phyloP scores from a whole-genome alignment of 257 asterid species.

The Nicotiana otophora region DNA sequence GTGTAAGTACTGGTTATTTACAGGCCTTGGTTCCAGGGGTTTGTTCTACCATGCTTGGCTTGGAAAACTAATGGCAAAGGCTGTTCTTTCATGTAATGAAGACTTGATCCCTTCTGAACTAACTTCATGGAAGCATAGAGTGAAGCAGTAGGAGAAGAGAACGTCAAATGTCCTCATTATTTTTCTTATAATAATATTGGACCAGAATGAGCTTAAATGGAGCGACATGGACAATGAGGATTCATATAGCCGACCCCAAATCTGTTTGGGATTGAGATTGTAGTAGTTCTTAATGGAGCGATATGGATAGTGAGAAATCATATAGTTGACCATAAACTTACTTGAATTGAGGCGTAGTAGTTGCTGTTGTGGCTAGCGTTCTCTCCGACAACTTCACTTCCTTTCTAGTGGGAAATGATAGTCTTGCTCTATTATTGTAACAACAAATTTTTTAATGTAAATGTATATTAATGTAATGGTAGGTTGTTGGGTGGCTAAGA shows the following conservation, averaged over 20 bases:
- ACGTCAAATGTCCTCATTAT: background rate
- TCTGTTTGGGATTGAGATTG: background rate
- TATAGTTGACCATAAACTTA: background rate
- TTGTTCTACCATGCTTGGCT: conserved; percentile 85
- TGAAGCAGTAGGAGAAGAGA: conserved; percentile 7
- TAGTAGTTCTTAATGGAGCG: background rate
- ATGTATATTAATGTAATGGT: background rate
- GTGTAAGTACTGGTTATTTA: conserved; percentile 75
- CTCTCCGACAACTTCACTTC: background rate
- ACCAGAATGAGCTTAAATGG: background rate
- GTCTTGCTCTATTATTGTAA: background rate
- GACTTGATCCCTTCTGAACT: conserved; percentile 57
- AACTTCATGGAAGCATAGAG: conserved; percentile 59
- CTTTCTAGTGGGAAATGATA: background rate
- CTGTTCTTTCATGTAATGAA: conserved; percentile 60
- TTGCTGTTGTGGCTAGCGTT: background rate
- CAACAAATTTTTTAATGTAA: background rate
- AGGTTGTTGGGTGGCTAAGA: too few relatives aligned
- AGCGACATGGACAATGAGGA: background rate
- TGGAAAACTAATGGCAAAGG: conserved; percentile 60
- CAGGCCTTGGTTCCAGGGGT: conserved; percentile 96
- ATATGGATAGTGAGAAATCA: background rate
- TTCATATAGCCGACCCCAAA: background rate
- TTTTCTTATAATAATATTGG: background rate
- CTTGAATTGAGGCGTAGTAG: background rate